A percentile compares a stretch with the other conserved stretches of the same genome.
These are phyloP conservation scores for Flaveria robusta DNA, from an alignment of 129 eudicot genomes.

Conservation along the genomic window DNA sequence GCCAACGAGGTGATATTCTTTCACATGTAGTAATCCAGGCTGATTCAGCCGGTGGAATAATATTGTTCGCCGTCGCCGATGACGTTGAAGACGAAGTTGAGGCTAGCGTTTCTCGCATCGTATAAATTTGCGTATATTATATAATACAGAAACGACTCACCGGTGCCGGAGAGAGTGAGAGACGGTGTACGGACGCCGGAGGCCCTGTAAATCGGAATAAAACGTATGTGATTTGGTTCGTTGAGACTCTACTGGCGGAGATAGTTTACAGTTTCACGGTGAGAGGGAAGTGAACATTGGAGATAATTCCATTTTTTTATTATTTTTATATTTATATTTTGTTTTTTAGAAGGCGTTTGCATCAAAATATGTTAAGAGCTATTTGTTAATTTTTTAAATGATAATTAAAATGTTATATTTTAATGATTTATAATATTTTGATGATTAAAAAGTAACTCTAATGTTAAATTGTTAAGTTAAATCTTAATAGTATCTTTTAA, in stretches of 20 bases:
- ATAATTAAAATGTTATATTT: too few relatives aligned
- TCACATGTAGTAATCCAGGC: slow-evolving; percentile 42
- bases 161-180: slow-evolving; percentile 14
- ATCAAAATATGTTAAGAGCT: too few relatives aligned
- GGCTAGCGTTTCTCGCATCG: slow-evolving; percentile 36
- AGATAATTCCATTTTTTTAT: background rate
- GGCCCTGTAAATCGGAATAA: background rate
- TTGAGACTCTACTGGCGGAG: background rate
- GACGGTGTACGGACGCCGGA: background rate
- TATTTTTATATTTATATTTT: background rate
- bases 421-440: too few relatives aligned
- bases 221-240: background rate
- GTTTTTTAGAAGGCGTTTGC: too few relatives aligned
- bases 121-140: background rate
- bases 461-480: too few relatives aligned
- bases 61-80: slow-evolving; percentile 8
- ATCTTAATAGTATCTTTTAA: too few relatives aligned
- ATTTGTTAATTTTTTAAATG: too few relatives aligned
- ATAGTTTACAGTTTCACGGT: background rate
- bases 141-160: background rate
- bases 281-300: background rate
- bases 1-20: slow-evolving; percentile 55
- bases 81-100: slow-evolving; percentile 11
- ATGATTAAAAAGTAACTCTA: too few relatives aligned
- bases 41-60: slow-evolving; percentile 33